phyloP scores from a whole-genome alignment of 305 asterid genomes.

The Fraxinus albicans region DNA sequence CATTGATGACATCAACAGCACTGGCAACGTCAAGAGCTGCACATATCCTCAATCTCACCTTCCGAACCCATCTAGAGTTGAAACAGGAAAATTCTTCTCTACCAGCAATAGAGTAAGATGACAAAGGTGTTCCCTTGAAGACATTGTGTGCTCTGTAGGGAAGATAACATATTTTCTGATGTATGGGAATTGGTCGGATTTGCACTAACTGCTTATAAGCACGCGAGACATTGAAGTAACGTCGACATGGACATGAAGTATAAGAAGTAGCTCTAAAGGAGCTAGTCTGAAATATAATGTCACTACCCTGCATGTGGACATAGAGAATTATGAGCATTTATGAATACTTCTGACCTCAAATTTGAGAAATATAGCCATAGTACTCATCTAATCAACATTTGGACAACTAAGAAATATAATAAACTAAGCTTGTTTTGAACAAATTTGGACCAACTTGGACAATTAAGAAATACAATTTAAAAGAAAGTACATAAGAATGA shows the following conservation, averaged over 20 bases:
- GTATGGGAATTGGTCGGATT: conserved; percentile 37
- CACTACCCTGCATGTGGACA: conserved; percentile 58
- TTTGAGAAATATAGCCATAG: not conserved
- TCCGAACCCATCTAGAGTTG: conserved; percentile 29
- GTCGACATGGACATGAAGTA: conserved; percentile 31
- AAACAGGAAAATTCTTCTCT: conserved; percentile 34
- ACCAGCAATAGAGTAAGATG: conserved; percentile 25
- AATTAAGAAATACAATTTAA: not conserved
- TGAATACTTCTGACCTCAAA: conserved; percentile 5
- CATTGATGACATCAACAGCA: conserved; percentile 94
- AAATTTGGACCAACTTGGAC: not conserved
- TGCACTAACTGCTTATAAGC: conserved; percentile 36
- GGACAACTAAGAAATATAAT: not conserved
- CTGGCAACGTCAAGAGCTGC: conserved; percentile 70
- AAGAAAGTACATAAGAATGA: not conserved
- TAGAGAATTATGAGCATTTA: conserved; percentile 11
- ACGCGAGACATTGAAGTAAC: conserved; percentile 34
- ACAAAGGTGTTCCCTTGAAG: conserved; percentile 40
- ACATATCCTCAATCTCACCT: conserved; percentile 43
- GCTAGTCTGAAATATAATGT: conserved; percentile 40
- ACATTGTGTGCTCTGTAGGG: conserved; percentile 33
- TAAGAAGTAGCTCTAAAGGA: conserved; percentile 34
- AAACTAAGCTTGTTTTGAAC: not conserved
- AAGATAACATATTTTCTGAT: conserved; percentile 36
- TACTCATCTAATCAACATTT: not conserved